Evolutionary conservation across 352 stramenopile genomes (phyloP), one percentile per base, ranked within the genome.

Genomic region (Peronospora belbahrii): DNA sequence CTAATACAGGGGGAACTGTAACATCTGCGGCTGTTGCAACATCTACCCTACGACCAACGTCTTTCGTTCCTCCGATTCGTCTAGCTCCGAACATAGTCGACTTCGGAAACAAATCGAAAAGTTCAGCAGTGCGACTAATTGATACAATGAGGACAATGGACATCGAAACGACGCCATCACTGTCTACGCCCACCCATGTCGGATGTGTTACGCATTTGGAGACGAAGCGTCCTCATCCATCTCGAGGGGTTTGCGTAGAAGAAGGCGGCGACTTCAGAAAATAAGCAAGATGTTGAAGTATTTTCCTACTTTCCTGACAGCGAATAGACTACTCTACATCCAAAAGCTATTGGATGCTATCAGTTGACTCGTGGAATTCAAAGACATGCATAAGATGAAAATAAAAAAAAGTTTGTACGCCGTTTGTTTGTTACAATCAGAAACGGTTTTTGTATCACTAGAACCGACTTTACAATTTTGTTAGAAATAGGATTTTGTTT

Each of bases 81-180:
- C 10, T 23, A 4, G 30, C n/a, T 35, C 7, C 20, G 14, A 41
- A 5, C 9, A 19, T 42, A 25, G 7, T 19, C 15, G 6, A 13
- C n/a, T 20, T 27, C 15, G 7, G 23, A 13, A 39, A 20, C 22
- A 4, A 50, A 13, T 19, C 32, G 4, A 35, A 13, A 28, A 50
- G 39, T 35, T 15, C 32, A 13, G 23, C n/a, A 35, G 13, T 11
- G 32, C 31, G 42, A 50, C 23, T 50, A 42, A 42, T 39, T 35
- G 32, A 50, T 18, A 50, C 42, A 0, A 42, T 50, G 42, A 33
- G 15, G 42, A 34, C 42, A 25, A 50, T 50, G 42, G 42, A 35
- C 22, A 25, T 50, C 13, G 42, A 34, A 36, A 42, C 31, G 11
- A 41, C 8, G 20, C 14, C 42, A 23, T 40, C 42, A 18, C 7